Evolutionary conservation across 306 rosid genomes (phyloP).

Genomic region (Mucuna pruriens): DNA sequence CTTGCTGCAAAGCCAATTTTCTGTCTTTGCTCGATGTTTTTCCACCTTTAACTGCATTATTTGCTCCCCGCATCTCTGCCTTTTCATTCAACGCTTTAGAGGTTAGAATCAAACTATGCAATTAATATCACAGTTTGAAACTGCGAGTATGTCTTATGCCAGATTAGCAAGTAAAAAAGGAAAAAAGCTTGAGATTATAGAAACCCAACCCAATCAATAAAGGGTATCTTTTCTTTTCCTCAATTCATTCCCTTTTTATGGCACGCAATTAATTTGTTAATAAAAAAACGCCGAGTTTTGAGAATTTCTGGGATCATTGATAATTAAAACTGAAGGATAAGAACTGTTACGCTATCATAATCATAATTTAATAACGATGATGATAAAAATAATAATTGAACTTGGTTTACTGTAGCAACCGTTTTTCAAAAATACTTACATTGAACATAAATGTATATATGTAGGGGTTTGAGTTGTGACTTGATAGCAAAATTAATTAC

Average conservation of each 20-base stretch:
- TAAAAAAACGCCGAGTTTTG: conserved; percentile 2
- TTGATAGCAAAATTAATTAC: conserved; percentile 48
- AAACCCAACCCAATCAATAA: neutral
- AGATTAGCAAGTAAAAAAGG: neutral
- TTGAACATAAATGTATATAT: conserved; percentile 15
- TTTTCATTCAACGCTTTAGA: conserved; percentile 52
- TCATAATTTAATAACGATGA: neutral
- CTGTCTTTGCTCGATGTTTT: conserved; percentile 56
- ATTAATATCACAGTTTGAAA: neutral
- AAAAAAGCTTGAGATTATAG: conserved; percentile 21
- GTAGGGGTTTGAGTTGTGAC: conserved; percentile 26
- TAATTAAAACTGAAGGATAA: conserved; percentile 47
- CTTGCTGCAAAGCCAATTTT: conserved; percentile 81
- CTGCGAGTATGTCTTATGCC: neutral
- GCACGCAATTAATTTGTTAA: neutral
- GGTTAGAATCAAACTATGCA: conserved; percentile 43
- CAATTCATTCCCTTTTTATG: neutral
- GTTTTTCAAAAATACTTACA: conserved; percentile 55
- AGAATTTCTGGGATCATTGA: conserved; percentile 42
- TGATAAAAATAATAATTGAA: conserved; percentile 19
- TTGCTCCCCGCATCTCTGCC: conserved; percentile 60
- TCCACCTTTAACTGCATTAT: conserved; percentile 49
- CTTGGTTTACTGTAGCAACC: conserved; percentile 53
- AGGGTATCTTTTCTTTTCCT: neutral
- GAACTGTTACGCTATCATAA: conserved; percentile 36